Evolutionary conservation across 2,329 filamentous ascomycete genomes (phyloP).

Genomic region (Colletotrichum cuscutae): DNA sequence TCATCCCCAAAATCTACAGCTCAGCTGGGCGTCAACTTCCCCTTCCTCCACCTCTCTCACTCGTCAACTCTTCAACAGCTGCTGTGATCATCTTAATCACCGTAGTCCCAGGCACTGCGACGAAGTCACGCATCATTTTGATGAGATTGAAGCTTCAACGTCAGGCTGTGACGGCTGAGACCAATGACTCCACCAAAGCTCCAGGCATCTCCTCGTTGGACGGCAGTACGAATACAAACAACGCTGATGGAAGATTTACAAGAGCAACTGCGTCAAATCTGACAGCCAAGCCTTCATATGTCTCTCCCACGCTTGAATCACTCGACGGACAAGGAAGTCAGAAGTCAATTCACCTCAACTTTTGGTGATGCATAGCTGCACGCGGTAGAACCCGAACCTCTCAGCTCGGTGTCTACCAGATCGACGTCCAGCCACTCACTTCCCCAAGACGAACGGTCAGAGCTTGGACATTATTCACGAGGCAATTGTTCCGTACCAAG

Average conservation of each 20-base stretch:
- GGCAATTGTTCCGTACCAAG: background rate
- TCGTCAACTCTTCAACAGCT: background rate
- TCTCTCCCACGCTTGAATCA: background rate
- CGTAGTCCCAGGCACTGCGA: too few species aligned
- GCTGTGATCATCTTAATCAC: too few species aligned
- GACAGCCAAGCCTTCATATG: conserved; percentile 6
- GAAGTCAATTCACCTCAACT: background rate
- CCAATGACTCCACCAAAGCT: background rate
- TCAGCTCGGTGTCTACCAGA: background rate
- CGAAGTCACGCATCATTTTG: background rate
- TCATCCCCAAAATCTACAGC: background rate
- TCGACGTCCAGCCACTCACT: background rate
- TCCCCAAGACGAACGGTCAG: background rate
- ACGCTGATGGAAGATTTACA: background rate
- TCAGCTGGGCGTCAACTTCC: background rate
- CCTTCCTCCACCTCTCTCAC: background rate
- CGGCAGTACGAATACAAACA: background rate
- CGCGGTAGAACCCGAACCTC: background rate
- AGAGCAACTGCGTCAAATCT: background rate
- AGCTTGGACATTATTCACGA: background rate
- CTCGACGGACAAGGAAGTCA: background rate
- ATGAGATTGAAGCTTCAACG: background rate
- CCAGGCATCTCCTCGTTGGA: background rate
- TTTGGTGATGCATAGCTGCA: background rate
- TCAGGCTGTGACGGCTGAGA: background rate